Evolutionary conservation across 768 basidiomycete species (phyloP).

Genomic region (Mycena galopus): DNA sequence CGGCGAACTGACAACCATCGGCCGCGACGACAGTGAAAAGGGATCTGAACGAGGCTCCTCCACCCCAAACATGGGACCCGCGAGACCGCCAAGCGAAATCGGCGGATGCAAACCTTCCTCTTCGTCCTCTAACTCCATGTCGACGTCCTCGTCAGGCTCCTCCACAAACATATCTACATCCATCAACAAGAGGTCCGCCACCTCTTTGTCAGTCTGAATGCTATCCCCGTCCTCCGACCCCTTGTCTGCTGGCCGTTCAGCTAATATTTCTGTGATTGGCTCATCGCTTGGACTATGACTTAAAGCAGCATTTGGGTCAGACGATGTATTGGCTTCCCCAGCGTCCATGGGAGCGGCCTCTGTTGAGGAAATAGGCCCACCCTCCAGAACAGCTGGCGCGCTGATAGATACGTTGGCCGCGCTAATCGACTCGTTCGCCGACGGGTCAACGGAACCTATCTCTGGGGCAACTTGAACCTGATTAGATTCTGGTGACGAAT

Average conservation of each 20-base stretch:
- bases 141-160: slow-evolving; percentile 33
- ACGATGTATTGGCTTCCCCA: background rate
- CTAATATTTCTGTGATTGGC: background rate
- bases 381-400: background rate
- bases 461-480: background rate
- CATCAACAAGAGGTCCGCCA: slow-evolving; percentile 34
- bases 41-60: slow-evolving; percentile 13
- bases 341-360: background rate
- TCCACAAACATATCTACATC: slow-evolving; percentile 29
- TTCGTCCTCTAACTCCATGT: slow-evolving; percentile 36
- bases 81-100: slow-evolving; percentile 22
- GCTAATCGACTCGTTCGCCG: background rate
- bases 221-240: slow-evolving; percentile 27
- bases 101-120: slow-evolving; percentile 27
- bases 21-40: slow-evolving; percentile 27
- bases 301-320: background rate
- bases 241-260: background rate
- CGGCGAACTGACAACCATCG: slow-evolving; percentile 19
- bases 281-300: background rate
- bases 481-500: background rate
- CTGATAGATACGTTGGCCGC: background rate
- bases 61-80: slow-evolving; percentile 29
- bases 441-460: background rate
- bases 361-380: background rate
- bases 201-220: slow-evolving; percentile 30